Base-by-base conservation (phyloP, 805 yeast species). In the Kluyveromyces lactis region DNA sequence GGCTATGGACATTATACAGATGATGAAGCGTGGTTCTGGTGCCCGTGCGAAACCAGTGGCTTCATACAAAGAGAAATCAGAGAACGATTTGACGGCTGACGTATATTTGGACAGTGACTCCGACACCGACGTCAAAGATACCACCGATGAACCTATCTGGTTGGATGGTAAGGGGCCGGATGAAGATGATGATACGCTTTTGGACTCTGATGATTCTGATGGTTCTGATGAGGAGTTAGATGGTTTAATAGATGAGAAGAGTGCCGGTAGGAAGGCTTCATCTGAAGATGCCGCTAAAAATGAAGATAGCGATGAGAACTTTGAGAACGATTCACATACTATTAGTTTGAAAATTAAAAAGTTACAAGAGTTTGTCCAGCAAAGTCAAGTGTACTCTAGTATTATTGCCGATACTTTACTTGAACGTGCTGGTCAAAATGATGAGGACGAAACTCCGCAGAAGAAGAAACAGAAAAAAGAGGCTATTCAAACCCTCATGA, bases 301-400 rank as follows among this genome's bases (percentile, higher is more conserved):
- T 3, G 42, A 42, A 15, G 47, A 39, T 24, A 42, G 40, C 6
- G 47, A 48, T 9, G 55, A 45, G 19, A 45, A 37, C 18, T 31
- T 43, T n/a, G 46, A 51, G 28, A 55, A 59, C 33, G 67, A 77
- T 40, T 58, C 59, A 6, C 60, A 73, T 15, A 67, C 75, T 2
- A 64, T 64, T n/a, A 75, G 77, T 29, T 63, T 66, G 33, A 85
- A 86, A 52, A 63, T 86, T 32, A 71, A 73, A 39, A 71, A 86
- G 40, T 64, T 90, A 39, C 74, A 84, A 42, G 78, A 76, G 27
- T 68, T 90, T 46, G 86, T 90, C n/a, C 81, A 83, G 51, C 81
- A 85, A 53, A 85, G 96, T 13, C 89, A 86, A 55, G 75, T 89
- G 2, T 90, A 86, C 60, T 82, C 97, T 1, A 75, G 80, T 45